Base-by-base conservation (phyloP, 2,329 filamentous ascomycete species). In the Dothistroma septosporum region DNA sequence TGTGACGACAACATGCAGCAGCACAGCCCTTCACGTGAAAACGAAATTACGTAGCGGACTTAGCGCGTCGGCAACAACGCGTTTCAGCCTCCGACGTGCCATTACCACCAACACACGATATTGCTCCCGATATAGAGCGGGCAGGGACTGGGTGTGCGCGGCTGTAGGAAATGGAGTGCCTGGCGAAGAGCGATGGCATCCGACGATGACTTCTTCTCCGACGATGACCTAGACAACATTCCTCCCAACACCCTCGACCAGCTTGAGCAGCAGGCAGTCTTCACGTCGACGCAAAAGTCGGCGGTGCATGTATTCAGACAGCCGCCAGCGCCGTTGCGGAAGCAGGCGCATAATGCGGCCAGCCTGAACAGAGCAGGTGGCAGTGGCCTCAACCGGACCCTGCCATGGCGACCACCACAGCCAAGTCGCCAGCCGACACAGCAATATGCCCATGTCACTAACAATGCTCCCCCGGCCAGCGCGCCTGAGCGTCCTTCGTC, bases 171-270 rank as follows among this genome's bases (percentile, higher is more conserved):
- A 59, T 55, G 57, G 52, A 48, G 55, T 32, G 49, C 54, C 14
- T 12, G 28, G 21, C 31, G 22, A 46, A n/a, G 22, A 58, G 37
- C n/a, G 12, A 60, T 56, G 58, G 53, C 46, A 21, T 53, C 55
- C 52, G 75, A 76, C 60, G 75, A 79, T 63, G 77, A 81, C 61
- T 78, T 78, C 61, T 77, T 76, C 69, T 77, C 70, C 64, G 78
- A 79, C 71, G 73, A 77, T 66, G 78, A 76, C 68, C 70, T 81
- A 57, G 77, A 79, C 66, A 72, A 73, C 62, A 72, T 82, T 50
- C 77, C 79, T 35, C 73, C 74, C 55, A 76, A 78, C 64, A 73
- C 78, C 28, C 72, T 82, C 37, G 71, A 75, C 41, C 73, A 78
- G 59, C 74, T 82, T 24, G 79, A 82, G 68, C 72, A 74, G 47